Evolutionary conservation across 805 yeast genomes (phyloP).

Genomic region (Candida ascalaphidarum): DNA sequence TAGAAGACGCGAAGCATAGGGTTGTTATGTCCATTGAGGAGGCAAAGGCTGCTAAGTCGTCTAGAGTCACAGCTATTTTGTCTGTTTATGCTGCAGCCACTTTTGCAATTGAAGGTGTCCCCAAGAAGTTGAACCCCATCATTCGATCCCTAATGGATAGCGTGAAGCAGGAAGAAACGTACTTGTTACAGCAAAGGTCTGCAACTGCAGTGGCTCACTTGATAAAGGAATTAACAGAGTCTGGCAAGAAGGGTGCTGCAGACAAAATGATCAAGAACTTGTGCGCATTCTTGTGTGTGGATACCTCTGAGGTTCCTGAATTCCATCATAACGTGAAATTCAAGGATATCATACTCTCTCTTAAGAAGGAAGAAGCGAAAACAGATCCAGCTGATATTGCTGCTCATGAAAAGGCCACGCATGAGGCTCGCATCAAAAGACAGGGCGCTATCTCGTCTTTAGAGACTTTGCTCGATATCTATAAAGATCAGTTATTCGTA

Average conservation of each 20-base stretch:
- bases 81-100: slow-evolving; percentile 75
- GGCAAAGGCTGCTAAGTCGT: slow-evolving; percentile 43
- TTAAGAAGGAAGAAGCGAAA: slow-evolving; percentile 68
- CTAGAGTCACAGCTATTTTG: slow-evolving; percentile 51
- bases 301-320: slow-evolving; percentile 93
- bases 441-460: slow-evolving; percentile 75
- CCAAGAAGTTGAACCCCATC: slow-evolving; percentile 79
- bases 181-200: slow-evolving; percentile 59
- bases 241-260: slow-evolving; percentile 63
- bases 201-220: slow-evolving; percentile 62
- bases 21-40: slow-evolving; percentile 60
- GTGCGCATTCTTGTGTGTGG: slow-evolving; percentile 91
- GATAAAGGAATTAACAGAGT: slow-evolving; percentile 46
- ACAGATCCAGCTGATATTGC: slow-evolving; percentile 55
- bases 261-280: slow-evolving; percentile 86
- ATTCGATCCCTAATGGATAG: slow-evolving; percentile 91
- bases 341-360: slow-evolving; percentile 55
- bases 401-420: slow-evolving; percentile 53
- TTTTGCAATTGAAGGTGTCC: slow-evolving; percentile 58
- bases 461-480: slow-evolving; percentile 45
- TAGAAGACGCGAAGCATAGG: slow-evolving; percentile 73
- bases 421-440: slow-evolving; percentile 72
- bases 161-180: slow-evolving; percentile 65
- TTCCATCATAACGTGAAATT: slow-evolving; percentile 56
- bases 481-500: slow-evolving; percentile 46